These are phyloP conservation scores for Eutrema heterophyllum DNA, from an alignment of 345 rosid species.

Conservation along the genomic window DNA sequence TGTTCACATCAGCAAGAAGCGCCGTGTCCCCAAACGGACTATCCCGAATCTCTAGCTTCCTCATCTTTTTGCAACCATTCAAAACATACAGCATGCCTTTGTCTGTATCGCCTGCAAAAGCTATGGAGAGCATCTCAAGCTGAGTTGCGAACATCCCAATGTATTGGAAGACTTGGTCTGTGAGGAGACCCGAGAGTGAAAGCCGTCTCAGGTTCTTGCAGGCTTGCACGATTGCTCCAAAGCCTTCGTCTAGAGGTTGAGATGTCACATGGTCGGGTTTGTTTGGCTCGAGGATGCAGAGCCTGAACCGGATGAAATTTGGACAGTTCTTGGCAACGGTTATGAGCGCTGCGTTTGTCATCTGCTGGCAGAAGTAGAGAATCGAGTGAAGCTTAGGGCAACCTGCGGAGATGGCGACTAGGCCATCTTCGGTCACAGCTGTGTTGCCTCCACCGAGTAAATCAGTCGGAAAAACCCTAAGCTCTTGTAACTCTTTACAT, in stretches of 20 bases:
- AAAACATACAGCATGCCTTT: constrained; percentile 80
- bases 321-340: constrained; percentile 81
- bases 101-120: constrained; percentile 87
- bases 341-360: constrained; percentile 90
- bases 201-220: constrained; percentile 71
- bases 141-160: constrained; percentile 76
- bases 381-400: constrained; percentile 81
- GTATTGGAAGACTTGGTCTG: constrained; percentile 78
- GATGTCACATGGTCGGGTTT: constrained; percentile 69
- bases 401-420: constrained; percentile 80
- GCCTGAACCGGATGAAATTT: constrained; percentile 74
- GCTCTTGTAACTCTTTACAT: constrained; percentile 81
- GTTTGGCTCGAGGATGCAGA: constrained; percentile 72
- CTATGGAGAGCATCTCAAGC: constrained; percentile 94
- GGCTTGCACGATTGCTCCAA: constrained; percentile 85
- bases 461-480: constrained; percentile 91
- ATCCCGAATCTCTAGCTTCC: constrained; percentile 88
- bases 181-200: constrained; percentile 72
- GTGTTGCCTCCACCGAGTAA: constrained; percentile 50
- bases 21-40: constrained; percentile 84
- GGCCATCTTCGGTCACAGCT: constrained; percentile 81
- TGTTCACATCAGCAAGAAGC: constrained; percentile 72
- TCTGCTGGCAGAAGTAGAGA: constrained; percentile 91
- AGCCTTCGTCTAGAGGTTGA: constrained; percentile 87
- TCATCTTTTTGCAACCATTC: constrained; percentile 85